Base-by-base conservation (phyloP, 345 rosid genomes). In the Corchorus capsularis region DNA sequence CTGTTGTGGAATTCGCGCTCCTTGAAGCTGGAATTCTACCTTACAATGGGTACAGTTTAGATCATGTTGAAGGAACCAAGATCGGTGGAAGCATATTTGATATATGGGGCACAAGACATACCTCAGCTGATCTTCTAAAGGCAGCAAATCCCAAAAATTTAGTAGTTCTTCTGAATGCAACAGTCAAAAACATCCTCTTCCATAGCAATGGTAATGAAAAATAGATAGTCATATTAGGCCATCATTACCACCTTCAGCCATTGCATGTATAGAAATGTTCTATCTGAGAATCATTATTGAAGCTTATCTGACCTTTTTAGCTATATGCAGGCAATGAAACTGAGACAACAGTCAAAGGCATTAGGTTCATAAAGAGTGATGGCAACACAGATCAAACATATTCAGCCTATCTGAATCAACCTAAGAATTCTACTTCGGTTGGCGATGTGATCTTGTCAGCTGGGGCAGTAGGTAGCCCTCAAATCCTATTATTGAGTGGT, bases 391-490 rank as follows among this genome's bases (percentile, higher is more conserved):
- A 75, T 73, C 82, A 78, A 67, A 82, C 77, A 27, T 89, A 87
- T 3, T 86, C 84, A 77, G 90, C 87, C 67, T 86, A 85, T 69
- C 91, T 90, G 22, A 87, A 80, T 47, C 60, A 64, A 67, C 92
- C 74, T 5, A 67, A 75, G 60, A 79, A 83, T 53, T 76, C 79
- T 14, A 69, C 71, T 32, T 47, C 69, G 4, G 22, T 14, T 22
- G 95, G 93, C 0, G 97, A 91, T 49, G 93, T 90, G 64, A 91
- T 93, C 55, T 80, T 94, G 73, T 79, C 95, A 9, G 94, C 91
- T 43, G 97, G 95, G 11, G 87, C 97, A 71, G 54, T 91, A 76
- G 94, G 95, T 37, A 91, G 97, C 71, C 97, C 97, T 0, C 93
- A 90, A 34, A 80, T 93, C 75, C 88, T 93, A 2, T 63, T 91